Conservation (phyloP, 352 stramenopile species). For the Globisporangium echinulatum region DNA sequence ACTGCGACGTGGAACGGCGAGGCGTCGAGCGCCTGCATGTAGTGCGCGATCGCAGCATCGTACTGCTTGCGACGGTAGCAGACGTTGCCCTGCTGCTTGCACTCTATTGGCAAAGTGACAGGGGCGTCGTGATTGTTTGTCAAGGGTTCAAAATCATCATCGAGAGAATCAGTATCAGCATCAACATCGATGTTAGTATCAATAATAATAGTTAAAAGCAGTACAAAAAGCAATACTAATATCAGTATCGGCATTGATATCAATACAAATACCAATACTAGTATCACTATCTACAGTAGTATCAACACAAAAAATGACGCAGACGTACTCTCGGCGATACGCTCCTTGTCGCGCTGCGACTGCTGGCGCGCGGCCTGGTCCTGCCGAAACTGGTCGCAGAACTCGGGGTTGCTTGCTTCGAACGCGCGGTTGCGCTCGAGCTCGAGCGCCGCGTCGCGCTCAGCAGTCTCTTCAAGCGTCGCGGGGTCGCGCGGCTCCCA, state of each 20-base stretch:
- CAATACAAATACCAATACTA: too few relatives aligned
- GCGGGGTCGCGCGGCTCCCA: constrained; percentile 72
- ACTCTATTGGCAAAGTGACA: constrained; percentile 21
- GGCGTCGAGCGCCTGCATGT: constrained; percentile 63
- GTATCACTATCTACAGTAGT: too few relatives aligned
- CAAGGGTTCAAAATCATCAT: too few relatives aligned
- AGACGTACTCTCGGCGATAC: constrained; percentile 43
- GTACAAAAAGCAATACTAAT: too few relatives aligned
- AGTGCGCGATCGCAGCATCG: constrained; percentile 37
- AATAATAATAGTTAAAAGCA: too few relatives aligned
- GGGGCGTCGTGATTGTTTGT: too few relatives aligned
- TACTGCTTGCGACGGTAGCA: constrained; percentile 63
- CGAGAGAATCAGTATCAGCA: too few relatives aligned
- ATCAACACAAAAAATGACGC: not conserved
- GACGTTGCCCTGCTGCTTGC: constrained; percentile 48
- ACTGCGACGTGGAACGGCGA: constrained; percentile 51
- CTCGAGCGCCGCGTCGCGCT: constrained; percentile 44
- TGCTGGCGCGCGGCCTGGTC: constrained; percentile 57
- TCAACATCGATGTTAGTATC: too few relatives aligned
- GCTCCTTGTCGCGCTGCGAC: constrained; percentile 45
- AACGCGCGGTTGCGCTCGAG: constrained; percentile 68
- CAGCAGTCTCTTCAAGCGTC: constrained; percentile 51
- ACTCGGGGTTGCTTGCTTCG: constrained; percentile 68
- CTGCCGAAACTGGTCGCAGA: constrained; percentile 74
- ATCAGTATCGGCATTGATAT: too few relatives aligned